Conservation (phyloP, 2,329 filamentous ascomycete genomes). For the Paecilomyces sp. region DNA sequence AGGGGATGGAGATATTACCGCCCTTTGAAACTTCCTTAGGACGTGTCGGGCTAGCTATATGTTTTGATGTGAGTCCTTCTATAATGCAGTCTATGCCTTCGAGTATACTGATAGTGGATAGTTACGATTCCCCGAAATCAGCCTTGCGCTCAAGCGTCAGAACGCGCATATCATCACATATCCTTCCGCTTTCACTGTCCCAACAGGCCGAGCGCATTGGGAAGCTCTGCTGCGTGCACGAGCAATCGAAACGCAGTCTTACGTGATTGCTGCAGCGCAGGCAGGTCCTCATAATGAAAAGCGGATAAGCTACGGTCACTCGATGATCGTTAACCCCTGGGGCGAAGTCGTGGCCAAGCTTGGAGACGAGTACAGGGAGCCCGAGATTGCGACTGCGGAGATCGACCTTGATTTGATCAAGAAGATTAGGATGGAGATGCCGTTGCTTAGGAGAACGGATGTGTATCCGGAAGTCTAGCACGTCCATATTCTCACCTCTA, state of each 20-base stretch:
- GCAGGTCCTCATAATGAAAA: conserved; percentile 67
- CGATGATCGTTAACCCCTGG: conserved; percentile 82
- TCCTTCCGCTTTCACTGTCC: conserved; percentile 83
- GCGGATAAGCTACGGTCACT: conserved; percentile 76
- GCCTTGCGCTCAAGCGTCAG: conserved; percentile 57
- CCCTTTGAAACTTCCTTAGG: conserved; percentile 71
- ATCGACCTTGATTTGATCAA: conserved; percentile 47
- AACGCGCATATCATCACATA: conserved; percentile 74
- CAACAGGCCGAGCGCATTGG: conserved; percentile 84
- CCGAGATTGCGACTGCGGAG: conserved; percentile 45
- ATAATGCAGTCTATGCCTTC: background rate
- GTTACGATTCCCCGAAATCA: conserved; percentile 73
- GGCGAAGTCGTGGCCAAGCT: conserved; percentile 63
- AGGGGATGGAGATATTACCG: conserved; percentile 54
- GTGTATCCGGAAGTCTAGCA: conserved; percentile 39
- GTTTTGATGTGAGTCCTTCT: conserved; percentile 61
- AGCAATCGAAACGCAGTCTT: conserved; percentile 84
- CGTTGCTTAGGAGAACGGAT: conserved; percentile 49
- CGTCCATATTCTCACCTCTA: background rate
- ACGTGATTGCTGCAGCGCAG: conserved; percentile 81
- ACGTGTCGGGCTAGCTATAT: conserved; percentile 71
- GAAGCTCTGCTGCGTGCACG: conserved; percentile 67
- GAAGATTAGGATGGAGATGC: conserved; percentile 50
- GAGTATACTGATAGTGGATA: conserved; percentile 12
- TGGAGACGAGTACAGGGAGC: conserved; percentile 41